phyloP scores from a whole-genome alignment of 805 yeast species.

The Torulaspora quercuum region DNA sequence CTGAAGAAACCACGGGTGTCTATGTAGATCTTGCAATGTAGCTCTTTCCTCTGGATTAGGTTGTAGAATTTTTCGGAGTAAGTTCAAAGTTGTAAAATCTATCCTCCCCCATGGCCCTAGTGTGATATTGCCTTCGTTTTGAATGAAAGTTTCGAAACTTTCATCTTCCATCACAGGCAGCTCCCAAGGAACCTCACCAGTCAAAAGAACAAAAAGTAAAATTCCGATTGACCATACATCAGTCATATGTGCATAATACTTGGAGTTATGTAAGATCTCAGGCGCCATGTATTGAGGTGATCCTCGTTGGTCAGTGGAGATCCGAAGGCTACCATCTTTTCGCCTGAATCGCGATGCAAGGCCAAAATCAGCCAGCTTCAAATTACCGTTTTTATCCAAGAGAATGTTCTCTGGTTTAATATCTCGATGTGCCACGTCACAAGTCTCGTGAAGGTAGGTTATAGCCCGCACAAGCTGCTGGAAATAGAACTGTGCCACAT shows the following conservation, averaged over 20 bases:
- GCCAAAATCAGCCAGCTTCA: conserved; percentile 77
- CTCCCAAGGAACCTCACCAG: conserved; percentile 74
- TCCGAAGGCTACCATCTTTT: conserved; percentile 45
- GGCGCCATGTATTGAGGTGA: conserved; percentile 82
- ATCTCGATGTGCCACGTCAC: conserved; percentile 72
- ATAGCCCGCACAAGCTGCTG: conserved; percentile 61
- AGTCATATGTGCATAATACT: conserved; percentile 54
- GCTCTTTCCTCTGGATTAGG: conserved; percentile 47
- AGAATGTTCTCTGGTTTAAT: conserved; percentile 73
- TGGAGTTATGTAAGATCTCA: conserved; percentile 46
- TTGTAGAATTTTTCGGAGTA: conserved; percentile 52
- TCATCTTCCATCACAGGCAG: conserved; percentile 53
- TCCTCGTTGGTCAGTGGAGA: conserved; percentile 57
- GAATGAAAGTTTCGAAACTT: conserved; percentile 43
- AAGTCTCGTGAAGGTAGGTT: conserved; percentile 54
- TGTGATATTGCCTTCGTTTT: conserved; percentile 45
- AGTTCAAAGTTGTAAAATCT: conserved; percentile 46
- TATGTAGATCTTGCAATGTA: conserved; percentile 40
- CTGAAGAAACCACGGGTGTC: conserved; percentile 55
- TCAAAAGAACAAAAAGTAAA: conserved; percentile 55
- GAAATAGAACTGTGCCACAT: conserved; percentile 66
- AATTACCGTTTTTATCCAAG: conserved; percentile 58
- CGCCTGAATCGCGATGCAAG: conserved; percentile 59
- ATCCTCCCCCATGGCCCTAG: conserved; percentile 55
- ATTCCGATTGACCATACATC: conserved; percentile 74